phyloP scores from a whole-genome alignment of 129 eudicot genomes.

The Helichrysum umbraculigerum region DNA sequence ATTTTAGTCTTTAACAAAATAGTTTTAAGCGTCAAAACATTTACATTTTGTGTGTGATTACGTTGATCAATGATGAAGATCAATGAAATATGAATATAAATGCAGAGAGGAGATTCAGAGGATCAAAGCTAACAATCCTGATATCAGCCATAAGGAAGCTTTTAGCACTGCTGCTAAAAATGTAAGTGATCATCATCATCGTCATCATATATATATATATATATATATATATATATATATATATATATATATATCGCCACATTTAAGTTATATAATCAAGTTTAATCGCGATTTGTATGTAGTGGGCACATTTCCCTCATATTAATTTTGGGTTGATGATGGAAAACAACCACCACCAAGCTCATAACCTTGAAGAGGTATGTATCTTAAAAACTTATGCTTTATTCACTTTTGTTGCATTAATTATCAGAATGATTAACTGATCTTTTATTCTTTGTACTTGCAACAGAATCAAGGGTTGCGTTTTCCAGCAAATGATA shows the following conservation, averaged over 20 bases:
- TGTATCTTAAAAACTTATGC: not conserved
- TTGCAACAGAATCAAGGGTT: conserved; percentile 12
- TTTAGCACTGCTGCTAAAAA: conserved; percentile 89
- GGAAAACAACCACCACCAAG: conserved; percentile 64
- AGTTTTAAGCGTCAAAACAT: no score
- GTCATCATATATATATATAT: not conserved
- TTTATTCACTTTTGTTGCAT: not conserved
- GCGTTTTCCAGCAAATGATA: conserved; percentile 13
- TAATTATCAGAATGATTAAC: not conserved
- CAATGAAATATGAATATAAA: not conserved
- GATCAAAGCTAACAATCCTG: conserved; percentile 91
- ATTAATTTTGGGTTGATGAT: conserved; percentile 86
- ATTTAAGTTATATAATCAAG: no score
- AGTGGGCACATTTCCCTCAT: conserved; percentile 99
- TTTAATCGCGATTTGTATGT: not conserved
- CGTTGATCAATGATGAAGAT: not conserved
- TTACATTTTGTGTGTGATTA: not conserved
- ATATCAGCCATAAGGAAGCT: conserved; percentile 95
- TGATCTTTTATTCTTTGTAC: not conserved
- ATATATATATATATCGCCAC: not conserved
- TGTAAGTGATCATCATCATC: conserved; percentile 2
- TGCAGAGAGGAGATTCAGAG: conserved; percentile 94
- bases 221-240: not conserved
- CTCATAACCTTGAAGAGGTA: conserved; percentile 56
- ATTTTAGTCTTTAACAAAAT: no score